Evolutionary conservation across 129 eudicot species (phyloP).

Genomic region (sunflower (Helianthus annuus)): DNA sequence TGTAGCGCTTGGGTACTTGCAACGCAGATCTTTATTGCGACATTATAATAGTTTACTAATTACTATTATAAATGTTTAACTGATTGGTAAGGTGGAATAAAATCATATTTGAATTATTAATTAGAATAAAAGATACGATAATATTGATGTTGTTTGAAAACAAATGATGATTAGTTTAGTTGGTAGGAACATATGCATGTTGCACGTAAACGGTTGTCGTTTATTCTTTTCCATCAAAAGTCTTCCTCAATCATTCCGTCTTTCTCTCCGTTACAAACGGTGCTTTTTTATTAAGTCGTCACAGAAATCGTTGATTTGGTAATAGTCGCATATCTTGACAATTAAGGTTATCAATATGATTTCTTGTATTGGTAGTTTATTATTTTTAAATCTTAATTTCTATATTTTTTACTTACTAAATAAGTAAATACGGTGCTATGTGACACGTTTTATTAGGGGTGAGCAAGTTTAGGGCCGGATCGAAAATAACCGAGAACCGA

Average conservation of each 20-base stretch:
- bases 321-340: neutral
- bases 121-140: neutral
- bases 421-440: too few species aligned
- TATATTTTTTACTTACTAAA: too few species aligned
- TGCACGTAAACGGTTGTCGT: conserved; percentile 16
- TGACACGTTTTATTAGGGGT: too few species aligned
- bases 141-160: neutral
- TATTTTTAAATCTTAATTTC: too few species aligned
- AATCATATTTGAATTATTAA: neutral
- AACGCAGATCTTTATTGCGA: too few species aligned
- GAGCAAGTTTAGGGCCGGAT: too few species aligned
- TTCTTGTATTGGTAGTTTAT: neutral
- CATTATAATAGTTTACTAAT: too few species aligned
- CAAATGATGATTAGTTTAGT: neutral
- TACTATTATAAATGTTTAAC: too few species aligned
- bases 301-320: neutral
- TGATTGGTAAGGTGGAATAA: too few species aligned
- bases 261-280: conserved; percentile 14
- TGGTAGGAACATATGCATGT: conserved; percentile 30
- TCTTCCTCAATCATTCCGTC: conserved; percentile 30
- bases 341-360: neutral
- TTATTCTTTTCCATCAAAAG: conserved; percentile 21
- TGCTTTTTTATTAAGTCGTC: neutral
- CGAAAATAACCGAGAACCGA: too few species aligned
- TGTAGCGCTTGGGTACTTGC: too few species aligned